Percentiles rank a stretch among this genome's conserved stretches.
phyloP scores from a whole-genome alignment of 176 grass and related monocot genomes.

The Hsuehochloa calcarea region DNA sequence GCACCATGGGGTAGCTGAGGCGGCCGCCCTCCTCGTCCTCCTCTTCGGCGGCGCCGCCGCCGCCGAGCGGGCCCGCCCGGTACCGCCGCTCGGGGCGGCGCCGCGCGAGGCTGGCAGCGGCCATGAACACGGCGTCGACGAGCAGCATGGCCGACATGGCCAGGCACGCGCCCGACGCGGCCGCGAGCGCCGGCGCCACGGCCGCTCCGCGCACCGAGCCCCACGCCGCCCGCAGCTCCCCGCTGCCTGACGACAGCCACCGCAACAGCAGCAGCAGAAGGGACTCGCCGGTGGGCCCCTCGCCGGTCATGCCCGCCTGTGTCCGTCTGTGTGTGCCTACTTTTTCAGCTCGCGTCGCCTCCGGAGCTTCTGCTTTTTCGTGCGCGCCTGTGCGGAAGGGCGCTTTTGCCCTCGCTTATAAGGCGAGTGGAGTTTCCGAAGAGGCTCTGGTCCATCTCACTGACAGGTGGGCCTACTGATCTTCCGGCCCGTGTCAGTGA shows the following conservation, averaged over 20 bases:
- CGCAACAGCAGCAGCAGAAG: background rate
- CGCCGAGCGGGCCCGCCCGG: conserved; percentile 44
- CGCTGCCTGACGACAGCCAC: background rate
- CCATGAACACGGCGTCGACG: conserved; percentile 68
- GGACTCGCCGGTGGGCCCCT: background rate
- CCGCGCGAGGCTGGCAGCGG: conserved; percentile 48
- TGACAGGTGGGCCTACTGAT: background rate
- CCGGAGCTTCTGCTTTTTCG: background rate
- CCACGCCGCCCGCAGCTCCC: conserved; percentile 27
- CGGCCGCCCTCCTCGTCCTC: conserved; percentile 36
- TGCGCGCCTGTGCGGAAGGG: conserved; percentile 22
- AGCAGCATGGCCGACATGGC: conserved; percentile 76
- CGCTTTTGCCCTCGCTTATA: conserved; percentile 8
- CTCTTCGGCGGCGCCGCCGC: background rate
- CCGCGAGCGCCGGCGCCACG: conserved; percentile 64
- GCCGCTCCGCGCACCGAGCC: conserved; percentile 40
- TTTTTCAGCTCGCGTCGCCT: background rate
- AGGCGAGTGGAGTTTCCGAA: background rate
- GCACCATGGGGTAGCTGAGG: conserved; percentile 70
- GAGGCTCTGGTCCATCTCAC: too few relatives aligned
- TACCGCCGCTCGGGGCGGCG: conserved; percentile 47
- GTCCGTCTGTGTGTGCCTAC: background rate
- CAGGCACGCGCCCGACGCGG: conserved; percentile 43
- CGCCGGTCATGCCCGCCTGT: conserved; percentile 19
- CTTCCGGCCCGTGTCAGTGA: background rate